Conservation (phyloP, 1,284 basidiomycete genomes). For the Phenoliferia sp. region DNA sequence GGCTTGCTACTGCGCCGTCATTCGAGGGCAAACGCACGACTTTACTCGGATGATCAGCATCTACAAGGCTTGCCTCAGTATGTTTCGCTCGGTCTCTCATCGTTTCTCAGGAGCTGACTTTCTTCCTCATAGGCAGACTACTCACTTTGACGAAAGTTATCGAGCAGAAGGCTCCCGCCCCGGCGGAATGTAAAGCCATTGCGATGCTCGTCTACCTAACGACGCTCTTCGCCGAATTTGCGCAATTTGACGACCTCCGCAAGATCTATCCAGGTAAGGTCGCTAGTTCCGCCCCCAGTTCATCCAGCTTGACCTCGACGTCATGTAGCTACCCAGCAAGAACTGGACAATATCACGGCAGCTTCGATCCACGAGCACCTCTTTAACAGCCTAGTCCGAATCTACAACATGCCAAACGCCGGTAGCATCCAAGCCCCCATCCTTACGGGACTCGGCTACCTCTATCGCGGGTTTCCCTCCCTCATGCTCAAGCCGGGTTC, state of each 20-base stretch:
- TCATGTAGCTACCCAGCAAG: slow-evolving; percentile 42
- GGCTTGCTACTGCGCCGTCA: slow-evolving; percentile 81
- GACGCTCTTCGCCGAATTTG: slow-evolving; percentile 78
- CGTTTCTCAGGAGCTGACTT: not conserved
- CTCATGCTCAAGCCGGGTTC: slow-evolving; percentile 76
- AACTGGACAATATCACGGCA: slow-evolving; percentile 61
- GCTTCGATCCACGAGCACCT: slow-evolving; percentile 74
- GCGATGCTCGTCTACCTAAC: slow-evolving; percentile 70
- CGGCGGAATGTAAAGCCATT: slow-evolving; percentile 2
- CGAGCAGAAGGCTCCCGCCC: not conserved
- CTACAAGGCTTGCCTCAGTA: slow-evolving; percentile 45
- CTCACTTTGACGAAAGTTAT: not conserved
- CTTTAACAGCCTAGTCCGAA: slow-evolving; percentile 62
- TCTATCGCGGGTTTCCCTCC: slow-evolving; percentile 87
- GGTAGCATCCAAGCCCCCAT: slow-evolving; percentile 57
- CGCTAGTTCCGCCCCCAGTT: not conserved
- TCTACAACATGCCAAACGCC: slow-evolving; percentile 62
- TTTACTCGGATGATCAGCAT: slow-evolving; percentile 69
- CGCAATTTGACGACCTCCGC: slow-evolving; percentile 74
- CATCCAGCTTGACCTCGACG: not conserved
- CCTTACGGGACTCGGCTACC: slow-evolving; percentile 72
- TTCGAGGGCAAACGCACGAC: slow-evolving; percentile 80
- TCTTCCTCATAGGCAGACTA: not conserved
- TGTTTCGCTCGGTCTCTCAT: not conserved
- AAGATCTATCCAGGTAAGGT: slow-evolving; percentile 9